A percentile compares a stretch with the other conserved stretches of the same genome.
phyloP scores from a whole-genome alignment of 441 rosid genomes.

The Gossypium trilobum region DNA sequence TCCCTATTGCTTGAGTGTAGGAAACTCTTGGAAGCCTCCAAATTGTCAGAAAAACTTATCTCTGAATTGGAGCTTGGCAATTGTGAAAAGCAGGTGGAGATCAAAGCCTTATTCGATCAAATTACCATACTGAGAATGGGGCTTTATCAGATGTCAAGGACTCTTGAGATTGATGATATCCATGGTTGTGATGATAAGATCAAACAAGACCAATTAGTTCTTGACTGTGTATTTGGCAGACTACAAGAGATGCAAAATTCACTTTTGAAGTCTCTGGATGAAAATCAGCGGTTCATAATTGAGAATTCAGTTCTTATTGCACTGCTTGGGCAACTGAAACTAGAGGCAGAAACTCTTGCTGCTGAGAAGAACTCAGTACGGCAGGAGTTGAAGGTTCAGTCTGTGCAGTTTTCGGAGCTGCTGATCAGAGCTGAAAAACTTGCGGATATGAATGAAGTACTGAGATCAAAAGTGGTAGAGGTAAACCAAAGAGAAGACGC shows the following conservation, averaged over 20 bases:
- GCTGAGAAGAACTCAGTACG: conserved; percentile 38
- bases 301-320: conserved; percentile 57
- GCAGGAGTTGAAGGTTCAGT: conserved; percentile 39
- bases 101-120: conserved; percentile 42
- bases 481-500: conserved; percentile 49
- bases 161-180: conserved; percentile 35
- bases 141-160: conserved; percentile 41
- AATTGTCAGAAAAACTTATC: conserved; percentile 48
- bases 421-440: conserved; percentile 40
- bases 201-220: conserved; percentile 36
- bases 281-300: conserved; percentile 44
- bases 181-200: conserved; percentile 29
- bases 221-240: conserved; percentile 33
- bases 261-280: conserved; percentile 39
- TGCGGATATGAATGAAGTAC: conserved; percentile 34
- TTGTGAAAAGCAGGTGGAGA: conserved; percentile 41
- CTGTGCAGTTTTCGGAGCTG: conserved; percentile 35
- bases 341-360: conserved; percentile 45
- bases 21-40: conserved; percentile 48
- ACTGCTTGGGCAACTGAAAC: conserved; percentile 52
- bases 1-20: conserved; percentile 46
- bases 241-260: conserved; percentile 47
- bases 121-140: conserved; percentile 44
- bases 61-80: conserved; percentile 52
- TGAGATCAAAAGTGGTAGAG: conserved; percentile 40